Conservation (phyloP, 2,329 filamentous ascomycete genomes). For the Metarhizium anisopliae region DNA sequence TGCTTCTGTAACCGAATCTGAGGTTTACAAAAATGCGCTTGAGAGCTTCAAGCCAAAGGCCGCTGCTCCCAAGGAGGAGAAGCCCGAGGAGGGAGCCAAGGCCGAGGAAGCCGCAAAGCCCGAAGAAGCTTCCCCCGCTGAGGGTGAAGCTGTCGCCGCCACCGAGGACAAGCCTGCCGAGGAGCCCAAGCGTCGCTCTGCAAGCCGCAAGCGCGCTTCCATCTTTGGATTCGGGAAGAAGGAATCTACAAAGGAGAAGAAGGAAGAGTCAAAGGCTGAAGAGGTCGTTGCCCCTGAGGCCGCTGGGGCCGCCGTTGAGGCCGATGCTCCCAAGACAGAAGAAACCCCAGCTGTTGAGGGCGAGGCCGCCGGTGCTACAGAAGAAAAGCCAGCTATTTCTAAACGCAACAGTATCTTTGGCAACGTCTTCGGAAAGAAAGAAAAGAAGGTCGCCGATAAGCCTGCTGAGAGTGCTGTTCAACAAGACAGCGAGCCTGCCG, state of each 20-base stretch:
- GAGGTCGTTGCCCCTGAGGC: constrained; percentile 23
- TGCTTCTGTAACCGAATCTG: constrained; percentile 63
- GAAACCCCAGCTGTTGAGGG: constrained; percentile 22
- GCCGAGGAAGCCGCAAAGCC: constrained; percentile 10
- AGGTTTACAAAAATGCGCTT: constrained; percentile 80
- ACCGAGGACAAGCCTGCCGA: constrained; percentile 29
- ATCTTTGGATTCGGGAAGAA: constrained; percentile 56
- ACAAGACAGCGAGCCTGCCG: constrained; percentile 32
- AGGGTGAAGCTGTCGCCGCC: constrained; percentile 18
- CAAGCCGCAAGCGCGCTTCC: constrained; percentile 56
- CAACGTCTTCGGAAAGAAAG: constrained; percentile 41
- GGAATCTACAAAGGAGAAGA: constrained; percentile 28
- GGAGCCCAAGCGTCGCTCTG: constrained; percentile 53
- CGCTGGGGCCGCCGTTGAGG: constrained; percentile 23
- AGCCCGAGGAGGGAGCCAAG: constrained; percentile 18
- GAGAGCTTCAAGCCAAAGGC: constrained; percentile 54
- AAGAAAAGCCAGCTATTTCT: constrained; percentile 39
- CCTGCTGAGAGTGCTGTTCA: constrained; percentile 29
- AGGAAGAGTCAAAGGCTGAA: constrained; percentile 24
- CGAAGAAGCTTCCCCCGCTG: constrained; percentile 6
- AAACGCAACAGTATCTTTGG: constrained; percentile 53
- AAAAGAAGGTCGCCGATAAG: constrained; percentile 51
- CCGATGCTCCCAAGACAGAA: constrained; percentile 21
- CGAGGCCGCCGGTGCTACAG: constrained; percentile 20
- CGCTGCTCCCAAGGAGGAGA: constrained; percentile 20